A percentile compares a stretch with the other conserved stretches of the same genome.
phyloP scores from a whole-genome alignment of 768 basidiomycete genomes.

The Agaricus sinodeliciosus region DNA sequence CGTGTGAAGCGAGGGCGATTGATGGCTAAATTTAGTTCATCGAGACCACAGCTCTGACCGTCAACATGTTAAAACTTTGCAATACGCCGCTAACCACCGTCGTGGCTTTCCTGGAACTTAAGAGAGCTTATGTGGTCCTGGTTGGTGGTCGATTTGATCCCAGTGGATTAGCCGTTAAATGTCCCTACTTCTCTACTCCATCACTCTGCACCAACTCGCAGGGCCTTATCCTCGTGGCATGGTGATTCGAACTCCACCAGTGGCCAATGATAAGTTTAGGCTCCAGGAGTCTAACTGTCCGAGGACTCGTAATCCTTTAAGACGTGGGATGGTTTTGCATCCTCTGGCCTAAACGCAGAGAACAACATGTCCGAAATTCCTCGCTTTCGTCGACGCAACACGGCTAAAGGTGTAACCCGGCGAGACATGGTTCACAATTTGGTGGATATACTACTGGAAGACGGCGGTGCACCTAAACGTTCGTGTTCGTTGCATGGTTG shows the following conservation, averaged over 20 bases:
- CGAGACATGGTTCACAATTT: conserved; percentile 43
- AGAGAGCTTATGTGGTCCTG: too few species aligned
- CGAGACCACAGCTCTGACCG: not conserved
- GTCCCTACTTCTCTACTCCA: too few species aligned
- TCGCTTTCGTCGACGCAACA: not conserved
- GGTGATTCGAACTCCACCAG: not conserved
- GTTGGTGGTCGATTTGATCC: too few species aligned
- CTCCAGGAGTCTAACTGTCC: not conserved
- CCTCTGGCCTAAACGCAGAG: not conserved
- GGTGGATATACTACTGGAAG: conserved; percentile 43
- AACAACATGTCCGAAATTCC: not conserved
- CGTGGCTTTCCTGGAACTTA: too few species aligned
- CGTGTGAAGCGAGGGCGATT: not conserved
- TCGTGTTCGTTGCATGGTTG: conserved; percentile 9
- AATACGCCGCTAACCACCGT: too few species aligned
- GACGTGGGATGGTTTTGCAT: not conserved
- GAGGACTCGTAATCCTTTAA: not conserved
- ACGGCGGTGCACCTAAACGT: conserved; percentile 26
- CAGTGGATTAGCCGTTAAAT: too few species aligned
- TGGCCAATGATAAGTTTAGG: too few species aligned
- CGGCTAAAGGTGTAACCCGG: conserved; percentile 17
- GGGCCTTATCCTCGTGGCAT: not conserved
- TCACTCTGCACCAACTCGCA: too few species aligned
- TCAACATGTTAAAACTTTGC: too few species aligned
- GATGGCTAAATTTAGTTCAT: not conserved